A percentile compares a stretch with the other conserved stretches of the same genome.
Conservation (phyloP, 768 basidiomycete species). For the Glaciozyma martinii region DNA sequence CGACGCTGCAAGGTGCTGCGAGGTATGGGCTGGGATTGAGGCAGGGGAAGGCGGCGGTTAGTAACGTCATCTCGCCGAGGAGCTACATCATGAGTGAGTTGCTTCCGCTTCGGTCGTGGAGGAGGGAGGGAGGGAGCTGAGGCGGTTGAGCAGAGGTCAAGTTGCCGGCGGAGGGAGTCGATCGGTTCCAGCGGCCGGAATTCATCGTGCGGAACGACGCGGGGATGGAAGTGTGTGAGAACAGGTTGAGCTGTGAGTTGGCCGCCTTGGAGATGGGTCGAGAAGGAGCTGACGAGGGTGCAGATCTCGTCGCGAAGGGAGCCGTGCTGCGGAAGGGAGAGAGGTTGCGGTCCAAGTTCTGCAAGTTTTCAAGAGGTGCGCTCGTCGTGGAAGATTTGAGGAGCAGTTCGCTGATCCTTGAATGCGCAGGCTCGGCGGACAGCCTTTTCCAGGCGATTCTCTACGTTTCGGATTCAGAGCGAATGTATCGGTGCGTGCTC, state of each 20-base stretch:
- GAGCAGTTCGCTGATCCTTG: background rate
- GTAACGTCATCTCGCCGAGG: constrained; percentile 68
- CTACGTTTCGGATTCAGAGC: constrained; percentile 41
- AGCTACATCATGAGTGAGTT: constrained; percentile 47
- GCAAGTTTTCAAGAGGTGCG: constrained; percentile 36
- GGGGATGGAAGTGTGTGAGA: constrained; percentile 70
- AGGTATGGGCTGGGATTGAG: constrained; percentile 17
- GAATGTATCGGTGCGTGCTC: constrained; percentile 46
- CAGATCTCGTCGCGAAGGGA: background rate
- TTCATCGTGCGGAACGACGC: constrained; percentile 72
- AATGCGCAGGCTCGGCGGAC: constrained; percentile 36
- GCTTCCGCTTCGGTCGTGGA: background rate
- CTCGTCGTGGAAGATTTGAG: too few species aligned
- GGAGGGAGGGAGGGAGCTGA: too few species aligned
- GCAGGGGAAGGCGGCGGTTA: constrained; percentile 53
- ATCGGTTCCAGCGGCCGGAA: constrained; percentile 72
- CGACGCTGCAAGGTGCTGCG: constrained; percentile 53
- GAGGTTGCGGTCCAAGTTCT: constrained; percentile 70
- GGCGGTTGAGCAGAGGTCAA: constrained; percentile 47
- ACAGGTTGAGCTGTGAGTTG: constrained; percentile 47
- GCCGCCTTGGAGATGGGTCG: constrained; percentile 54
- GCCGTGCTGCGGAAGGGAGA: constrained; percentile 83
- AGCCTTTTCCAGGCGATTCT: constrained; percentile 73
- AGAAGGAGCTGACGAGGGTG: constrained; percentile 47
- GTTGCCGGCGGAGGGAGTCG: constrained; percentile 75